Evolutionary conservation across 805 yeast genomes (phyloP), one percentile per base, ranked within the genome.

Genomic region (Candida rishiriensis): DNA sequence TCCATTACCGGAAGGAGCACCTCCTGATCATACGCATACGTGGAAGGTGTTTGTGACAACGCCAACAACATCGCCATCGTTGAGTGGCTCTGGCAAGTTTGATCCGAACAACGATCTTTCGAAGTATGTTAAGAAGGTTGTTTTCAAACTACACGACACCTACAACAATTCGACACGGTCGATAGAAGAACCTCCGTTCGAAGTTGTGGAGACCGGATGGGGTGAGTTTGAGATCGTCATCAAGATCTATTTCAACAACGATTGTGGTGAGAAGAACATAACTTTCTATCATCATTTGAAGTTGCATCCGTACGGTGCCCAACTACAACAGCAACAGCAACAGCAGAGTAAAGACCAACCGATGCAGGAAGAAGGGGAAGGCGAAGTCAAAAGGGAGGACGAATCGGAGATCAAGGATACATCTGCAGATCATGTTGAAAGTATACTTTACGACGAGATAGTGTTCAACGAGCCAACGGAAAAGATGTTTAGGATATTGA

Each of bases 161-260:
- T 93, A 91, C 56, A 84, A 83, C 16, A 87, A 83, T 54, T 79
- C 97, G 1, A 79, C 88, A n/a, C 71, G 99, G 43, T 76, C 93
- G 1, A 73, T 91, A 13, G 98, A 93, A 50, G 61, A 71, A 29
- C 97, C 98, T 2, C 99, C 99, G 0, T 93, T 85, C 57, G 95
- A 89, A 62, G 88, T 93, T 28, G 85, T 96, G 2, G 99, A 93
- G 59, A 87, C 98, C 0, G 99, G 99, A 0, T 93, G 99, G 99
- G 99, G 99, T 53, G 99, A 93, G 64, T 93, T 93, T 65, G 99
- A 93, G 59, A 85, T 93, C 49, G 79, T 86, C 32, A 82, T 93
- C 43, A 87, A 90, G 60, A 78, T 93, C 14, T 90, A 83, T 62
- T 93, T 93, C 63, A 83, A 81, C 33, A 75, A 83, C n/a, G 95